phyloP scores from a whole-genome alignment of 2,329 filamentous ascomycete genomes.

The Botrytis fabae region DNA sequence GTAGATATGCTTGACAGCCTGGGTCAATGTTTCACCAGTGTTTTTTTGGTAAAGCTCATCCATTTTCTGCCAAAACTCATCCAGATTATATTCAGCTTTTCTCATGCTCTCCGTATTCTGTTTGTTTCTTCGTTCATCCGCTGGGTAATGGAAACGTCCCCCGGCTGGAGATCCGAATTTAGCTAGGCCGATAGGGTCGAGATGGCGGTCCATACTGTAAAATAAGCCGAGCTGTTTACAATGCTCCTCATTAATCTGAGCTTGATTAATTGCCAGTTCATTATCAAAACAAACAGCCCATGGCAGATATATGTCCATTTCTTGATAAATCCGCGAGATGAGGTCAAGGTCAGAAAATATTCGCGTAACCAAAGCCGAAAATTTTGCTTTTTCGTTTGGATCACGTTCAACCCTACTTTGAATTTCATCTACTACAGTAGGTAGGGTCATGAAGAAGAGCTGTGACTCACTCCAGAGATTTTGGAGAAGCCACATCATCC shows the following conservation, averaged over 20 bases:
- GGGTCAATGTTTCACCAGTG: constrained; percentile 28
- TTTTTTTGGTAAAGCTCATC: constrained; percentile 35
- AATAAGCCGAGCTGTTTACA: neutral
- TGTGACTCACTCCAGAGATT: neutral
- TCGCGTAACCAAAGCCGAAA: constrained; percentile 29
- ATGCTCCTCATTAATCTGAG: too few relatives aligned
- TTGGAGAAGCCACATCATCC: neutral
- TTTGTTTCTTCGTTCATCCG: constrained; percentile 48
- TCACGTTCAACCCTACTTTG: constrained; percentile 27
- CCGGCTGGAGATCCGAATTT: constrained; percentile 25
- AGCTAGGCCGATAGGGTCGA: constrained; percentile 3
- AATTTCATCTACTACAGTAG: constrained; percentile 30
- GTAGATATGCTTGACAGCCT: neutral
- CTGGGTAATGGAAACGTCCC: constrained; percentile 45
- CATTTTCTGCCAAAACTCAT: constrained; percentile 48
- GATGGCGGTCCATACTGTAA: neutral
- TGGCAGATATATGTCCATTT: constrained; percentile 31
- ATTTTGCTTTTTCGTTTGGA: constrained; percentile 27
- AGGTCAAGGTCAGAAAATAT: constrained; percentile 28
- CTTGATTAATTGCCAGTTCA: neutral
- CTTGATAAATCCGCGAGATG: constrained; percentile 25
- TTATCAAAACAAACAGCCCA: constrained; percentile 29
- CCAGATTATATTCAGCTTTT: constrained; percentile 46
- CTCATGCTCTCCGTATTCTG: constrained; percentile 49
- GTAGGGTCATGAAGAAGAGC: constrained; percentile 18